These are phyloP conservation scores for Epichloe baconii DNA, from an alignment of 2,329 filamentous ascomycete genomes.

Conservation along the genomic window DNA sequence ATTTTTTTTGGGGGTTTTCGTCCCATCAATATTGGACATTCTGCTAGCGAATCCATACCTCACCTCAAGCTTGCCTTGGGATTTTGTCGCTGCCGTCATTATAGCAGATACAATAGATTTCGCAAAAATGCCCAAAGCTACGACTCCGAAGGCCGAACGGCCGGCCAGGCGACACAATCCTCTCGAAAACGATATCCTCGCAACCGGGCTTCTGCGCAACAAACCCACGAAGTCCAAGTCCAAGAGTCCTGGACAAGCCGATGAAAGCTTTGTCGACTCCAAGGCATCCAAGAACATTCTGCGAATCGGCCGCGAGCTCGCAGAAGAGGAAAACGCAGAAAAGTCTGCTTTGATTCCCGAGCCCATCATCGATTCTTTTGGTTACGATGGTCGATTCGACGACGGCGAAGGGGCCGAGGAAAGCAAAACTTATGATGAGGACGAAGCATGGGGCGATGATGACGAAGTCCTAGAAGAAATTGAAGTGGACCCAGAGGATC, in stretches of 20 bases:
- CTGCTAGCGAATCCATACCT: background rate
- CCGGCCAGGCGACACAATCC: conserved; percentile 70
- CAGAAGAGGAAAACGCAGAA: conserved; percentile 55
- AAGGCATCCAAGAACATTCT: conserved; percentile 82
- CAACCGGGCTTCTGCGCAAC: conserved; percentile 57
- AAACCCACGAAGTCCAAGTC: conserved; percentile 60
- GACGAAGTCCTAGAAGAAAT: conserved; percentile 58
- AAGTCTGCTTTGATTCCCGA: conserved; percentile 25
- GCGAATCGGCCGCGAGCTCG: conserved; percentile 76
- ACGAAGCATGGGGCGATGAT: conserved; percentile 66
- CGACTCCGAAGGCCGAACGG: conserved; percentile 42
- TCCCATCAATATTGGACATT: conserved; percentile 3
- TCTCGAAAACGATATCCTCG: conserved; percentile 73
- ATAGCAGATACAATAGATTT: background rate
- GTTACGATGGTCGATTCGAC: conserved; percentile 64
- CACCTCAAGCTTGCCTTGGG: background rate
- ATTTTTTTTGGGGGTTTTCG: conserved; percentile 17
- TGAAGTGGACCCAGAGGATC: conserved; percentile 78
- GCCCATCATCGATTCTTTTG: conserved; percentile 45
- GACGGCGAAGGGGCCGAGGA: conserved; percentile 37
- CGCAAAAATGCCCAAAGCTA: conserved; percentile 65
- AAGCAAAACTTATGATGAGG: conserved; percentile 36
- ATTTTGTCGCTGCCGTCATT: background rate
- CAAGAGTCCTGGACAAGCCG: conserved; percentile 47
- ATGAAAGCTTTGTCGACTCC: conserved; percentile 68